These are phyloP conservation scores for Gentiana dahurica DNA, from an alignment of 257 asterid genomes.

Conservation along the genomic window DNA sequence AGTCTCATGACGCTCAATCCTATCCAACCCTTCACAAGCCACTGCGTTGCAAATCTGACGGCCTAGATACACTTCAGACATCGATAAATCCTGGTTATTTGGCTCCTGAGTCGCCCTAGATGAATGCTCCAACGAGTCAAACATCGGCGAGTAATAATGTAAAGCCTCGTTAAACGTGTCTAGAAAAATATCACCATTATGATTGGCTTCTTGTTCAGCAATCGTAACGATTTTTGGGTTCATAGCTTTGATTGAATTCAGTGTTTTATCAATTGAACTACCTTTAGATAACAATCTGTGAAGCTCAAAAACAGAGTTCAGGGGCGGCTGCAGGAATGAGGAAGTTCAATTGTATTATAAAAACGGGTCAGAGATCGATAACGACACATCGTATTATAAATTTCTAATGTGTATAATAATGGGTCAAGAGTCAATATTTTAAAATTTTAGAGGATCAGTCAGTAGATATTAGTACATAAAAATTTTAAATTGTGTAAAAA, in stretches of 20 bases:
- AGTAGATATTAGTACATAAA: no score
- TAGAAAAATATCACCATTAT: conserved; percentile 44
- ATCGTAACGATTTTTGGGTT: conserved; percentile 60
- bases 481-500: no score
- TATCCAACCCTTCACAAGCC: conserved; percentile 68
- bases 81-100: conserved; percentile 42
- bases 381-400: no score
- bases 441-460: no score
- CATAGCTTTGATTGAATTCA: conserved; percentile 39
- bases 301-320: conserved; percentile 76
- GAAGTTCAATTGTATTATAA: no score
- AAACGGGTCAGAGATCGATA: no score
- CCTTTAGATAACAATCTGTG: conserved; percentile 48
- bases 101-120: conserved; percentile 35
- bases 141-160: conserved; percentile 83
- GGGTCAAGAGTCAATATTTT: no score
- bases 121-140: conserved; percentile 69
- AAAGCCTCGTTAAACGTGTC: conserved; percentile 80
- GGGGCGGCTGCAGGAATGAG: no score
- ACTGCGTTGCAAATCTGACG: conserved; percentile 85
- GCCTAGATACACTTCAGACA: conserved; percentile 76
- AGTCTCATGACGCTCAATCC: conserved; percentile 81
- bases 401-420: no score
- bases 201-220: conserved; percentile 81
- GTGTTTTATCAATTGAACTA: conserved; percentile 44